Conservation (phyloP, 495 filamentous ascomycete genomes). For the Antarctomyces pellizariae region DNA sequence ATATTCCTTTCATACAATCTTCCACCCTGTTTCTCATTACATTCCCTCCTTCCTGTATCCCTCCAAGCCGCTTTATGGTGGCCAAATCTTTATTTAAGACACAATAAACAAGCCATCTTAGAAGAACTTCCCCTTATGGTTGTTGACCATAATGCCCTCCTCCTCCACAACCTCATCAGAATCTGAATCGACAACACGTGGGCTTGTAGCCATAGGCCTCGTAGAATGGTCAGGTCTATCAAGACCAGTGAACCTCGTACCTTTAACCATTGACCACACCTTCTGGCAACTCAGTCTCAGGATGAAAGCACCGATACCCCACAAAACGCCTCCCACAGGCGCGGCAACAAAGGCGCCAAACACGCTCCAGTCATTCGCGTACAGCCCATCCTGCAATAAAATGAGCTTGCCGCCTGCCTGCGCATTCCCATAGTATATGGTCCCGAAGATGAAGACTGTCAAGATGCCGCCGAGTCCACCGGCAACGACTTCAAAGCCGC, state of each 20-base stretch:
- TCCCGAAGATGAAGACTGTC: constrained; percentile 53
- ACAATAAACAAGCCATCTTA: constrained; percentile 11
- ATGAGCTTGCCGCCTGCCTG: constrained; percentile 38
- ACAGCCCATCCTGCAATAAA: constrained; percentile 43
- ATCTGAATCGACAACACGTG: constrained; percentile 1
- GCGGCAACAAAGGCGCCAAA: constrained; percentile 66
- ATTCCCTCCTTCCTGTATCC: constrained; percentile 1
- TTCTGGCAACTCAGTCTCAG: constrained; percentile 29
- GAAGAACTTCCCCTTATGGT: constrained; percentile 29
- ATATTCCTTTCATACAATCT: not conserved
- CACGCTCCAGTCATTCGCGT: constrained; percentile 45
- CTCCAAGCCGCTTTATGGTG: not conserved
- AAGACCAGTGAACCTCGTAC: constrained; percentile 34
- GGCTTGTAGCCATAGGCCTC: no score
- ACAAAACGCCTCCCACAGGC: constrained; percentile 45
- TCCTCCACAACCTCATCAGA: constrained; percentile 10
- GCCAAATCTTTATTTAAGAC: no score
- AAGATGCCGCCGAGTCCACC: constrained; percentile 49
- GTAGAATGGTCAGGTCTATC: constrained; percentile 23
- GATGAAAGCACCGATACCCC: constrained; percentile 33
- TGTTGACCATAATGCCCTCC: constrained; percentile 14
- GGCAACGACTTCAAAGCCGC: constrained; percentile 49
- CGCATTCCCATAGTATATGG: constrained; percentile 41
- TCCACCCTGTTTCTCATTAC: not conserved
- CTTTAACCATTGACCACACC: constrained; percentile 23